Evolutionary conservation across 192 early-diverging fungal genomes (phyloP).

Genomic region (Coemansia sp.): DNA sequence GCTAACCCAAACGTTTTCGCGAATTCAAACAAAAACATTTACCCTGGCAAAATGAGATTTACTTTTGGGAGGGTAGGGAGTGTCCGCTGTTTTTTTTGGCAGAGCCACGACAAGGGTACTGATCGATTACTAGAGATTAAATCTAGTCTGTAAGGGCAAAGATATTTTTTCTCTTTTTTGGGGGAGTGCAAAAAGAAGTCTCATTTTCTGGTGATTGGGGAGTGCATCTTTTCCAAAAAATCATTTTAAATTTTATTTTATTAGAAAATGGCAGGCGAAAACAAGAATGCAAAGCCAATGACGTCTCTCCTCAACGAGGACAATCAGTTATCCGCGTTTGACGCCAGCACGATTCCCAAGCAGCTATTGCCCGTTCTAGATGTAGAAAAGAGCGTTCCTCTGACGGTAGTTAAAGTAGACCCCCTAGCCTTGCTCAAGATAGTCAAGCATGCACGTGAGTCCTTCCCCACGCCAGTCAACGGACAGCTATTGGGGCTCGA

Average conservation of each 20-base stretch:
- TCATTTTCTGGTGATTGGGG: background rate
- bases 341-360: constrained; percentile 38
- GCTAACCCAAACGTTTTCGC: too few species aligned
- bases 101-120: background rate
- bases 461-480: constrained; percentile 72
- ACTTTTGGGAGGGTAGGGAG: too few species aligned
- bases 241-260: background rate
- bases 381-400: constrained; percentile 57
- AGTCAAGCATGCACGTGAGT: constrained; percentile 93
- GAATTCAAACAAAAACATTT: too few species aligned
- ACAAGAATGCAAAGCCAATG: constrained; percentile 50
- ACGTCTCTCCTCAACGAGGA: constrained; percentile 46
- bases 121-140: background rate
- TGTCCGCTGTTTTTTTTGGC: too few species aligned
- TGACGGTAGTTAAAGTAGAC: constrained; percentile 70
- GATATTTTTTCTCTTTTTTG: background rate
- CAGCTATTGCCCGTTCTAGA: constrained; percentile 53
- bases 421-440: constrained; percentile 91
- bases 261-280: constrained; percentile 14
- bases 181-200: background rate
- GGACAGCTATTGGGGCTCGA: constrained; percentile 96
- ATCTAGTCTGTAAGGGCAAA: background rate
- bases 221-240: background rate
- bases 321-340: constrained; percentile 23
- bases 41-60: too few species aligned